Base-by-base conservation (phyloP, 1,284 basidiomycete species). In the Pseudozyma pruni region DNA sequence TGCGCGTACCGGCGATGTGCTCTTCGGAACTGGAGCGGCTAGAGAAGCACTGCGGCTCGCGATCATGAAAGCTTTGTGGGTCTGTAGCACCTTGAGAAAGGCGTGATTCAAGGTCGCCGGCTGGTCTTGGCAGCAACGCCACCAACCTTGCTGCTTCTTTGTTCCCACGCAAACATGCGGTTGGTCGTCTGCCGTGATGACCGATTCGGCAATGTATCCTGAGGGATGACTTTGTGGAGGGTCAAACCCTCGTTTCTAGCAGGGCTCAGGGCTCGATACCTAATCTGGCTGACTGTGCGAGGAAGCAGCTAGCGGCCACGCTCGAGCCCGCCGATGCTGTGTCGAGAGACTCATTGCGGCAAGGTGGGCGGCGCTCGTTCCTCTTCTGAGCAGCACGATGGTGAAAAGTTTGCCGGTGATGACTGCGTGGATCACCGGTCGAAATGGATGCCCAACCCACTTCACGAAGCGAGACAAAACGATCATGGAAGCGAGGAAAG, bases 101-200 rank as follows among this genome's bases (percentile, higher is more conserved):
- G 31, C 17, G 7, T 17, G 20, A 27, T n/a, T 38, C 38, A 31
- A 60, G 59, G 37, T 63, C 53, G 23, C 59, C 59, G 59, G 59
- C 43, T 47, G 31, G 59, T 41, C 59, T 62, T 56, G 59, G 59
- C 59, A 43, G 7, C 13, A 25, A 42, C 22, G 33, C 39, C 35
- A 50, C 45, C 37, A 32, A 44, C n/a, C 10, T 38, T 27, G 34
- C 20, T 20, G 13, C 17, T 32, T 14, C 31, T 29, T 11, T n/a
- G 16, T 34, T 38, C 34, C 39, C 1, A 33, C 32, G 13, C 20
- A 20, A 27, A 32, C 31, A 13, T n/a, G 11, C 35, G 32, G 32
- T 22, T 38, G 32, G 23, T 19, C 14, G 23, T 8, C 25, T 38
- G 42, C 42, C 55, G 35, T 45, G 27, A 50, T 20, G 31, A 31